Evolutionary conservation across 1,284 basidiomycete genomes (phyloP), one percentile per base, ranked within the genome.

Genomic region (Phlebopus sp.): DNA sequence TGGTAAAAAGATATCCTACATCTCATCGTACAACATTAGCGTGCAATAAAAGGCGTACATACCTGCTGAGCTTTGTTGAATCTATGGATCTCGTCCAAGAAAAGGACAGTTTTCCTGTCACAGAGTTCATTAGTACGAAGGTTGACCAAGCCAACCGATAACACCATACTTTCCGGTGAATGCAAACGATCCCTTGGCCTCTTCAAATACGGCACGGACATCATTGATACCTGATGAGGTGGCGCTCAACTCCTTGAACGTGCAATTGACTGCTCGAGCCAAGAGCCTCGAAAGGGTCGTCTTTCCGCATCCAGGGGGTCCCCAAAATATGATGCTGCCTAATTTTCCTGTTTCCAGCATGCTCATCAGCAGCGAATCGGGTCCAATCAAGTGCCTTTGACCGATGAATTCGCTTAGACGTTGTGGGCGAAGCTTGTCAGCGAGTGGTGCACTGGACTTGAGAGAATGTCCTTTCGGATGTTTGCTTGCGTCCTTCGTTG

Each of bases 11-110:
- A 90, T 75, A 58, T 91, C 87, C 78, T 90, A 37, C 14, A 47
- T 18, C 38, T 36, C 8, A 42, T 44, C 41, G 34, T 36, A 39
- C 30, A 32, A 39, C 15, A 19, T 4, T 11, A 34, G 46, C 35
- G 34, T 11, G 17, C 15, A 21, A 11, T 21, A 0, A 37, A 44
- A 37, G 37, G 38, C 11, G 44, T 17, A 48, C 56, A 13, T 55
- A 86, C 88, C 69, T 91, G 92, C 61, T 93, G 90, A 2, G 86
- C 76, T 57, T 84, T 89, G 58, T 84, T 91, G 62, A 94, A 88
- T n/a, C 88, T 78, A 68, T 96, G 92, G 4, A 96, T 84, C 67
- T 96, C 92, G 59, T 96, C 93, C 51, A 92, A 69, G 60, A 92
- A 92, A 3, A 92, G 62, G 17, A 91, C 68, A 0, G 87, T 91